phyloP scores from a whole-genome alignment of 352 stramenopile genomes.

The Globisporangium cylindrosporum region DNA sequence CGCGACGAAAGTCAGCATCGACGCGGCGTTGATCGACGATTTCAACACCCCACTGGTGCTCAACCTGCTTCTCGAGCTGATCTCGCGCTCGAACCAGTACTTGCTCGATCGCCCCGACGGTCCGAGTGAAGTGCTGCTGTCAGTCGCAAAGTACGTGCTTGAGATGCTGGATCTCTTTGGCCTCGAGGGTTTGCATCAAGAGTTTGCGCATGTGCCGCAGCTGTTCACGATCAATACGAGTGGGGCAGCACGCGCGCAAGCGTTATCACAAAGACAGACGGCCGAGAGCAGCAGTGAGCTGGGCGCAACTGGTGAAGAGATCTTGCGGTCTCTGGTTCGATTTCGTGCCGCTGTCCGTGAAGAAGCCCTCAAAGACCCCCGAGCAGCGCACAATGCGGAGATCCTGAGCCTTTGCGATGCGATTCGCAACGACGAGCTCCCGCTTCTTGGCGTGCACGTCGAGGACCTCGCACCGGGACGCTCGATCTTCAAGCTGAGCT shows the following conservation, averaged over 20 bases:
- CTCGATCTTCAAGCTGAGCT: slow-evolving; percentile 61
- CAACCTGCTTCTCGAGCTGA: slow-evolving; percentile 58
- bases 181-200: slow-evolving; percentile 42
- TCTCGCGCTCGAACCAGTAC: slow-evolving; percentile 61
- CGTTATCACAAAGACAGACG: neutral
- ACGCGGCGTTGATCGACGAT: slow-evolving; percentile 74
- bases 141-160: slow-evolving; percentile 60
- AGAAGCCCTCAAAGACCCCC: slow-evolving; percentile 49
- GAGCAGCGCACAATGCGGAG: slow-evolving; percentile 30
- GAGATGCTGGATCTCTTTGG: slow-evolving; percentile 71
- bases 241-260: neutral
- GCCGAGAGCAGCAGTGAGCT: neutral
- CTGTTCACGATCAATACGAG: slow-evolving; percentile 17
- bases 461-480: slow-evolving; percentile 64
- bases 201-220: slow-evolving; percentile 47
- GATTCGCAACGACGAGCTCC: slow-evolving; percentile 57
- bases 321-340: slow-evolving; percentile 50
- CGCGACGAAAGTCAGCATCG: slow-evolving; percentile 46
- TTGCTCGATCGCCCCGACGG: slow-evolving; percentile 38
- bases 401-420: slow-evolving; percentile 63
- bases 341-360: slow-evolving; percentile 66
- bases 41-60: slow-evolving; percentile 88
- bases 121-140: slow-evolving; percentile 56
- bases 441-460: slow-evolving; percentile 54
- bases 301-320: slow-evolving; percentile 19